Evolutionary conservation across 148 eudicot genomes (phyloP).

Genomic region (Salicornia ramosissima): DNA sequence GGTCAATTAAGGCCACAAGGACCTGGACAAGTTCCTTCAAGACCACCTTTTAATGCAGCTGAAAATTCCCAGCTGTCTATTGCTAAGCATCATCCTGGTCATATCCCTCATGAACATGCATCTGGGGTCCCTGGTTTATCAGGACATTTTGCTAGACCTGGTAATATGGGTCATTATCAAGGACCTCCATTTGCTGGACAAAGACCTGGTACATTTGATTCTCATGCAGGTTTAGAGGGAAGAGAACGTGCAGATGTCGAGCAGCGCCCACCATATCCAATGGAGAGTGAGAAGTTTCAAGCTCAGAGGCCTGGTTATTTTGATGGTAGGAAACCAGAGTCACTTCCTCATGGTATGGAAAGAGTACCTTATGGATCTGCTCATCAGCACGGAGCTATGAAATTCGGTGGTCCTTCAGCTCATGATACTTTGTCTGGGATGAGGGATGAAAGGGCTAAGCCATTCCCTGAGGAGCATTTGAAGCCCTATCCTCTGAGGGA

Average conservation of each 20-base stretch:
- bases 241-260: constrained; percentile 42
- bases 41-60: constrained; percentile 31
- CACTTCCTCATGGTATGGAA: constrained; percentile 39
- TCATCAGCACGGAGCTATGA: constrained; percentile 33
- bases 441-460: constrained; percentile 46
- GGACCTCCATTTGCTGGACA: constrained; percentile 31
- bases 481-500: constrained; percentile 50
- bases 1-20: constrained; percentile 55
- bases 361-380: constrained; percentile 41
- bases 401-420: constrained; percentile 34
- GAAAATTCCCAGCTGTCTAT: constrained; percentile 32
- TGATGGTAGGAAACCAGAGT: constrained; percentile 43
- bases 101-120: constrained; percentile 27
- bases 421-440: constrained; percentile 35
- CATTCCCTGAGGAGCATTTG: constrained; percentile 36
- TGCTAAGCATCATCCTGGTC: constrained; percentile 29
- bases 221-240: constrained; percentile 41
- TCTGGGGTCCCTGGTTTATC: constrained; percentile 34
- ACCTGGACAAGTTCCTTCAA: constrained; percentile 39
- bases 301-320: constrained; percentile 41
- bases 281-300: constrained; percentile 33
- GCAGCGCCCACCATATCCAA: constrained; percentile 37
- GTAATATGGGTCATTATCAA: constrained; percentile 32
- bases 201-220: constrained; percentile 36
- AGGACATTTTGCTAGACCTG: constrained; percentile 37